Conservation (phyloP, 768 basidiomycete species). For the Auricularia sp. region DNA sequence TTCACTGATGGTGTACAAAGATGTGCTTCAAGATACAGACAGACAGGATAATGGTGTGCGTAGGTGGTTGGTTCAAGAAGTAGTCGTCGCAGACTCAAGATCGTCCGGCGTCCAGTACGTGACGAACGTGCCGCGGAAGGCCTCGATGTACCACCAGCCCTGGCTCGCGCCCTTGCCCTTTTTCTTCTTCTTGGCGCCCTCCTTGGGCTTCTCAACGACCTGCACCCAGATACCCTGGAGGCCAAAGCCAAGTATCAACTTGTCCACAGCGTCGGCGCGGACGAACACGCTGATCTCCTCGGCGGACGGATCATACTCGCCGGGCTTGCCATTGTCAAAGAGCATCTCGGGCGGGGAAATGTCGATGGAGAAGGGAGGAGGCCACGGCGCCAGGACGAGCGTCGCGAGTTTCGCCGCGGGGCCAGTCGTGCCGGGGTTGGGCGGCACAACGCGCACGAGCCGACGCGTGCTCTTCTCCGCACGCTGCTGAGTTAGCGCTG, state of each 20-base stretch:
- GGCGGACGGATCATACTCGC: conserved; percentile 31
- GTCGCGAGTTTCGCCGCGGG: conserved; percentile 38
- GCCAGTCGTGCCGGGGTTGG: conserved; percentile 36
- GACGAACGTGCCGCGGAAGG: not conserved
- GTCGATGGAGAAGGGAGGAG: conserved; percentile 19
- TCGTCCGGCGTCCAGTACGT: not conserved
- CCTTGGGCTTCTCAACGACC: conserved; percentile 24
- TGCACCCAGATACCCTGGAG: conserved; percentile 62
- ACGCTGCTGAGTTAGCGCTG: conserved; percentile 54
- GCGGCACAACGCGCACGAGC: conserved; percentile 36
- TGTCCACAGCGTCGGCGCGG: conserved; percentile 31
- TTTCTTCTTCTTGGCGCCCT: not conserved
- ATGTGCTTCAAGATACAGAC: no score
- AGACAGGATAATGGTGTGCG: no score
- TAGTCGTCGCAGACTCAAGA: not conserved
- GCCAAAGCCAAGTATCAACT: conserved; percentile 44
- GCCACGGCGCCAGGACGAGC: conserved; percentile 49
- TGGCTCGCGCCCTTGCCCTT: not conserved
- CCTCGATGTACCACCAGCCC: not conserved
- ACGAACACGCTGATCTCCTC: conserved; percentile 55
- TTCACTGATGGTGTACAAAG: no score
- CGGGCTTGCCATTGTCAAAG: conserved; percentile 11
- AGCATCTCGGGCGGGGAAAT: conserved; percentile 10
- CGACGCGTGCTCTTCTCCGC: conserved; percentile 57
- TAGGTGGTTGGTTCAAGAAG: no score